Base-by-base conservation (phyloP, 805 yeast genomes). In the Nakazawaea ishiwadae region DNA sequence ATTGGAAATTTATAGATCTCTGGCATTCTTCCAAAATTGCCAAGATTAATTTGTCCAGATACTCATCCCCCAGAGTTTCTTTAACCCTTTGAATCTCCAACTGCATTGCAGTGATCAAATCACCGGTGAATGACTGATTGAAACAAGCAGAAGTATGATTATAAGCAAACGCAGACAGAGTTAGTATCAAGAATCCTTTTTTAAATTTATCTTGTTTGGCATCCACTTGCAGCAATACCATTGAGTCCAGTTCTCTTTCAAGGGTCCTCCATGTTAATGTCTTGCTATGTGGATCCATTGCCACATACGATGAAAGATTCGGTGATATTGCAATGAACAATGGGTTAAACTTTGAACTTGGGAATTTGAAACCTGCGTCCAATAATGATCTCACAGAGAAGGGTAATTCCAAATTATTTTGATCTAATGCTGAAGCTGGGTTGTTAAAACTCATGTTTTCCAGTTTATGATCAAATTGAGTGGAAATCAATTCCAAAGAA, bases 91-190 rank as follows among this genome's bases (percentile, higher is more conserved):
- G 58, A 5, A 79, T 49, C 45, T 79, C 80, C 1, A 56, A 48
- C 51, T 77, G 77, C 12, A 80, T 68, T 2, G 83, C 63, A 1
- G 75, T 71, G 29, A 83, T 62, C 40, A 88, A 57, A 50, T 88
- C 96, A 52, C 87, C 95, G 4, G 82, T 71, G 42, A 77, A 73
- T 7, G 76, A 64, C 39, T 75, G 82, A 35, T 79, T 69, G 57
- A 81, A 84, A 50, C 90, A 85, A 0, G 89, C 76, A 41, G 73
- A 70, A 0, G 93, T 77, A 56, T 84, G 88, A 5, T 79, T 62
- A 21, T 73, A 67, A 0, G 95, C 86, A 38, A 86, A 59, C 0
- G 77, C 81, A 1, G 77, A 79, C 0, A 84, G 71, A 1, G 77
- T 60, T 2, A 69, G 50, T n/a, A 62, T 56, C 31, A 69, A 43